phyloP scores from a whole-genome alignment of 2,329 filamentous ascomycete species.

The Ophioceras dolichostomum region DNA sequence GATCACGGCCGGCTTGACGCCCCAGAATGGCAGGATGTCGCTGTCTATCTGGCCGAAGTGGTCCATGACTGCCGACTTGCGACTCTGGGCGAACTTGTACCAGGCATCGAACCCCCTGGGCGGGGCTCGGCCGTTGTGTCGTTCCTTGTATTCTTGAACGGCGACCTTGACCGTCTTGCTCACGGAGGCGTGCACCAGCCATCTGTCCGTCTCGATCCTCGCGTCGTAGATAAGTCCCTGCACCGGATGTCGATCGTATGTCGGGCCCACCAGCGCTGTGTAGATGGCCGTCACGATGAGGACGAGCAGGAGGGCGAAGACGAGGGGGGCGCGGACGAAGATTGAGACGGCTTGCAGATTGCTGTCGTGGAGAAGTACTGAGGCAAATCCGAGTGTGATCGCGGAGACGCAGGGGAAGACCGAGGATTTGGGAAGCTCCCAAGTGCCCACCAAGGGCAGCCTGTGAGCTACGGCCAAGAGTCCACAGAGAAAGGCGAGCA shows the following conservation, averaged over 20 bases:
- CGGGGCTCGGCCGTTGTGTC: constrained; percentile 52
- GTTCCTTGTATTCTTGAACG: constrained; percentile 34
- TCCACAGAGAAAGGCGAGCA: constrained; percentile 30
- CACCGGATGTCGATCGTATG: constrained; percentile 28
- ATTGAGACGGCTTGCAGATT: constrained; percentile 30
- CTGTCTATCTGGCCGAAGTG: constrained; percentile 70
- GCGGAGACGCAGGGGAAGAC: constrained; percentile 25
- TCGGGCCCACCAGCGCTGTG: constrained; percentile 17
- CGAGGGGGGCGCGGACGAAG: constrained; percentile 25
- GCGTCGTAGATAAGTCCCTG: constrained; percentile 35
- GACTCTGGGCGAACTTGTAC: constrained; percentile 65
- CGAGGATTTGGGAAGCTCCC: too few relatives aligned
- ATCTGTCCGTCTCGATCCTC: constrained; percentile 33
- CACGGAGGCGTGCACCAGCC: constrained; percentile 31
- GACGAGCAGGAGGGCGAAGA: constrained; percentile 23
- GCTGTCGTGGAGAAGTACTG: constrained; percentile 28
- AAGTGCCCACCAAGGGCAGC: constrained; percentile 27
- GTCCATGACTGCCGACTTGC: constrained; percentile 60
- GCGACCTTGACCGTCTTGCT: constrained; percentile 35
- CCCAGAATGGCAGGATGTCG: constrained; percentile 69
- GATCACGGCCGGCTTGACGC: constrained; percentile 53
- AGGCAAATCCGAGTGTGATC: constrained; percentile 26
- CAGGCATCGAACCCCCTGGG: constrained; percentile 76
- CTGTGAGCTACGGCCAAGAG: constrained; percentile 21
- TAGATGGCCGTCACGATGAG: constrained; percentile 24